Conservation (phyloP, 176 grass and related monocot genomes). For the Avena eriantha region DNA sequence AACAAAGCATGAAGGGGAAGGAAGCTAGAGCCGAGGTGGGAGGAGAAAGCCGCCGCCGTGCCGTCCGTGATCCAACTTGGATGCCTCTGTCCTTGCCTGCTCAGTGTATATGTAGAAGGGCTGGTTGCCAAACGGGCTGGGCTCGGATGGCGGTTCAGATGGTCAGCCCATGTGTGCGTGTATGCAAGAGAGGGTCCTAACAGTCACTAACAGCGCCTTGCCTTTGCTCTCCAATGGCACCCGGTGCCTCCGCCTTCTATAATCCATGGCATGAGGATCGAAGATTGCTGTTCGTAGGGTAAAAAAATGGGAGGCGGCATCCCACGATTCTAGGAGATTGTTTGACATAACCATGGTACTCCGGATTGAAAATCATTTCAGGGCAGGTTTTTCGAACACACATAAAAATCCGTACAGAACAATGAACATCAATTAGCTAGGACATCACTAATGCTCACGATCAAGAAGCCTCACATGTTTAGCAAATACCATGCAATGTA, state of each 20-base stretch:
- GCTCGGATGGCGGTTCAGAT: too few species aligned
- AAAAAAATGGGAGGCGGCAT: background rate
- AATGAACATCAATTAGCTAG: background rate
- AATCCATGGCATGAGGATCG: background rate
- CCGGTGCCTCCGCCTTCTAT: background rate
- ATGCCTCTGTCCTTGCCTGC: too few species aligned
- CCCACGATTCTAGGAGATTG: background rate
- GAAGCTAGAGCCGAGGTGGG: too few species aligned
- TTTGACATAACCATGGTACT: background rate
- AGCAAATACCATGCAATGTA: background rate
- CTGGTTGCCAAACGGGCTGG: too few species aligned
- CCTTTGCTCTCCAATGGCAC: background rate
- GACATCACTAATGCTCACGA: background rate
- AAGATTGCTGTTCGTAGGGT: background rate
- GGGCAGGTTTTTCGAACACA: background rate
- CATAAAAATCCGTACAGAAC: background rate
- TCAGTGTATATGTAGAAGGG: too few species aligned
- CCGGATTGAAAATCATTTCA: background rate
- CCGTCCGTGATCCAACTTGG: too few species aligned
- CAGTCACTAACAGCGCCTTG: background rate
- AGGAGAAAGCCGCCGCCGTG: too few species aligned
- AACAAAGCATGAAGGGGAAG: too few species aligned
- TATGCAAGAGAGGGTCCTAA: too few species aligned
- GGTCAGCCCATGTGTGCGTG: too few species aligned
- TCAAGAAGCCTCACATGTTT: background rate